Conservation (phyloP, 1,139 yeast genomes). For the Maudiozyma humilis region DNA sequence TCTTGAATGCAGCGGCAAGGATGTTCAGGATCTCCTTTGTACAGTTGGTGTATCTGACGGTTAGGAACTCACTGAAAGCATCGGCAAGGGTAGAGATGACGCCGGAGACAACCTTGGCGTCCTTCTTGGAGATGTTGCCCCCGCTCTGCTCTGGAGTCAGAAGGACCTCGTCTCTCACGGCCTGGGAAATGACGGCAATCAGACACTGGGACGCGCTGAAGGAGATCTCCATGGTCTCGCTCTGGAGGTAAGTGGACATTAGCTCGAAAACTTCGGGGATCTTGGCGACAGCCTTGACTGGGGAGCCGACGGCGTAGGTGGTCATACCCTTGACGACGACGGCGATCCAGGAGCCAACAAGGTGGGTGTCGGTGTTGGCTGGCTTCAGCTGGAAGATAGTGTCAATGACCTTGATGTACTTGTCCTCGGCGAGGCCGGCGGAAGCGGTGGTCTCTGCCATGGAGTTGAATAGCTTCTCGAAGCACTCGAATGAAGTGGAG, state of each 20-base stretch:
- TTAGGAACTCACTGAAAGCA: constrained; percentile 47
- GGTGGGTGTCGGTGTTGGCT: constrained; percentile 67
- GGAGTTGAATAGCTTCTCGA: constrained; percentile 76
- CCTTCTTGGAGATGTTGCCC: constrained; percentile 31
- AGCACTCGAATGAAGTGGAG: constrained; percentile 73
- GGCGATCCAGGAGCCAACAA: constrained; percentile 93
- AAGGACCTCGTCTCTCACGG: constrained; percentile 53
- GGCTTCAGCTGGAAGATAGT: constrained; percentile 77
- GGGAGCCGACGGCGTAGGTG: constrained; percentile 55
- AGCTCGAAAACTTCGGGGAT: constrained; percentile 51
- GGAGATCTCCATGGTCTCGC: constrained; percentile 61
- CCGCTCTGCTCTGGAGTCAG: constrained; percentile 40
- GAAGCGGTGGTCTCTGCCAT: constrained; percentile 35
- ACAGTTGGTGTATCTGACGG: constrained; percentile 70
- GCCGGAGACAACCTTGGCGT: constrained; percentile 49
- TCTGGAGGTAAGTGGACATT: constrained; percentile 52
- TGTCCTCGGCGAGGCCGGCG: constrained; percentile 42
- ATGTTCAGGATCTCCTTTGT: constrained; percentile 69
- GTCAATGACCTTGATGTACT: constrained; percentile 55
- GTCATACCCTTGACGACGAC: constrained; percentile 82
- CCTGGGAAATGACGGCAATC: constrained; percentile 62
- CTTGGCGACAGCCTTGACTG: constrained; percentile 47
- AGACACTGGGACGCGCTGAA: constrained; percentile 80
- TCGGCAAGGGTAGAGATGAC: constrained; percentile 49
- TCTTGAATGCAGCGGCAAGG: constrained; percentile 53